A percentile compares a stretch with the other conserved stretches of the same genome.
phyloP scores from a whole-genome alignment of 345 rosid species.

The Geranium rotundifolium region DNA sequence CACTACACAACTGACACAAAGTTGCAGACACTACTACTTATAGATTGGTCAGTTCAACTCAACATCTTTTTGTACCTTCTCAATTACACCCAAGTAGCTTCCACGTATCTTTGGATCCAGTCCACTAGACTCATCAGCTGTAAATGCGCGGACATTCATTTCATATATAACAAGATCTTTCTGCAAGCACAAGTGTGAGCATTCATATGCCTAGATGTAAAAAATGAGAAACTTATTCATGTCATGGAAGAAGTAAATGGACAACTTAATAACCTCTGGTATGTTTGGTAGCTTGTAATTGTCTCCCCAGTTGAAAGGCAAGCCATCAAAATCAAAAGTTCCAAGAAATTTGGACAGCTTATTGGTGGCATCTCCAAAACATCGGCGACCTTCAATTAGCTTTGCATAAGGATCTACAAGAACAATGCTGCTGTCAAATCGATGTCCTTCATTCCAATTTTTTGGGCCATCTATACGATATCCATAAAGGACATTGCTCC shows the following conservation, averaged over 20 bases:
- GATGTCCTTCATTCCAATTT: conserved; percentile 75
- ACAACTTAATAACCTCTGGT: conserved; percentile 46
- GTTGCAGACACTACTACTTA: not conserved
- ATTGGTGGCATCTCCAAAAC: conserved; percentile 57
- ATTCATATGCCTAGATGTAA: conserved; percentile 6
- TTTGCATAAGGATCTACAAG: conserved; percentile 89
- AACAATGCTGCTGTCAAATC: conserved; percentile 48
- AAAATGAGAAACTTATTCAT: not conserved
- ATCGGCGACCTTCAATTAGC: conserved; percentile 67
- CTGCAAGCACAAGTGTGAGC: conserved; percentile 35
- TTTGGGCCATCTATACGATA: conserved; percentile 79
- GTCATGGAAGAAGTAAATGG: not conserved
- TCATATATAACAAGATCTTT: conserved; percentile 89
- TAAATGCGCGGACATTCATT: conserved; percentile 94
- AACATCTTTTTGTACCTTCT: conserved; percentile 44
- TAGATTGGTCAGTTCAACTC: conserved; percentile 5
- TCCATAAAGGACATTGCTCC: conserved; percentile 62
- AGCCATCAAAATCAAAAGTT: conserved; percentile 72
- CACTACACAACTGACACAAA: not conserved
- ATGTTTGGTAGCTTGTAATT: conserved; percentile 57
- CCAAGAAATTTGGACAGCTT: conserved; percentile 58
- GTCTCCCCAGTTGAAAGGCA: conserved; percentile 80
- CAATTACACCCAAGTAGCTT: conserved; percentile 73
- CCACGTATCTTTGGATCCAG: conserved; percentile 54
- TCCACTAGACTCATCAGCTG: conserved; percentile 76